These are phyloP conservation scores for Cladorrhinum sp. DNA, from an alignment of 2,329 filamentous ascomycete species.

Conservation along the genomic window DNA sequence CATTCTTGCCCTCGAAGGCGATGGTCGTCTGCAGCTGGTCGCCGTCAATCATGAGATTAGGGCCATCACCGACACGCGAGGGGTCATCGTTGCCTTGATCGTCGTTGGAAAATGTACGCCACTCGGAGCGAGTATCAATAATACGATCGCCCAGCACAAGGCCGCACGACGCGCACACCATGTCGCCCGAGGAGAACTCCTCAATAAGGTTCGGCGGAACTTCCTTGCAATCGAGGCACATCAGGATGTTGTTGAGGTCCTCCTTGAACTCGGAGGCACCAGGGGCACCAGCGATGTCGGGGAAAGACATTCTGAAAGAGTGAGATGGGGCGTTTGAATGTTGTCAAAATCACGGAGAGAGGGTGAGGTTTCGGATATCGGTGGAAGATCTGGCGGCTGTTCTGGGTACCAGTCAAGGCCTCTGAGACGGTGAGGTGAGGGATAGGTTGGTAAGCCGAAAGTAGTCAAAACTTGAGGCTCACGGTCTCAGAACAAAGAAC, in stretches of 20 bases:
- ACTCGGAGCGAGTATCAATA: slow-evolving; percentile 94
- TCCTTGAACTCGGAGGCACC: slow-evolving; percentile 57
- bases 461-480: slow-evolving; percentile 22
- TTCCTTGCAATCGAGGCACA: slow-evolving; percentile 89
- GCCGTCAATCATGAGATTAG: slow-evolving; percentile 85
- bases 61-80: slow-evolving; percentile 93
- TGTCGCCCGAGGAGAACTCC: slow-evolving; percentile 87
- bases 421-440: slow-evolving; percentile 46
- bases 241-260: slow-evolving; percentile 80
- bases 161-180: slow-evolving; percentile 89
- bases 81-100: slow-evolving; percentile 96
- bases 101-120: slow-evolving; percentile 98
- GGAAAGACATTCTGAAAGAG: background rate
- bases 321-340: background rate
- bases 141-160: slow-evolving; percentile 86
- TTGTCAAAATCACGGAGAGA: slow-evolving; percentile 6
- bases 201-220: slow-evolving; percentile 89
- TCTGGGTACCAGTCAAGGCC: slow-evolving; percentile 60
- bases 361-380: background rate
- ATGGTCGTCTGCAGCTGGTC: slow-evolving; percentile 87
- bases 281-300: slow-evolving; percentile 35
- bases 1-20: slow-evolving; percentile 72
- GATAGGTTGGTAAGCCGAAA: too few relatives aligned
- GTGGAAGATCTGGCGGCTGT: slow-evolving; percentile 29
- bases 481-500: slow-evolving; percentile 38